These are phyloP conservation scores for Cryphonectria nitschkei DNA, from an alignment of 2,329 filamentous ascomycete species.

Conservation along the genomic window DNA sequence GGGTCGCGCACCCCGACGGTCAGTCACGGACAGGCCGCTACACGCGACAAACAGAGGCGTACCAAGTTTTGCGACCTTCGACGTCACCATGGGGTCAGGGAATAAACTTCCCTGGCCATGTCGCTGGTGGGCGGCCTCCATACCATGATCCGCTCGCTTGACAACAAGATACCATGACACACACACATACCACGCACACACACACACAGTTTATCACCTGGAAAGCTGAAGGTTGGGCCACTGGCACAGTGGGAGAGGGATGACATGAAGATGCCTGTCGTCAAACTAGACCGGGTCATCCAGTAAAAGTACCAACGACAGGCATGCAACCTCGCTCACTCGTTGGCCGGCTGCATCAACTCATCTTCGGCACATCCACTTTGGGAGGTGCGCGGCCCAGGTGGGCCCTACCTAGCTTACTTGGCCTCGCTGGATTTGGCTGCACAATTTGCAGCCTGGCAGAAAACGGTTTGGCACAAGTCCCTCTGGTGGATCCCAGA, in stretches of 20 bases:
- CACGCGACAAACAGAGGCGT: not conserved
- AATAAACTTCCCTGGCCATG: not conserved
- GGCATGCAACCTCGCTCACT: conserved; percentile 6
- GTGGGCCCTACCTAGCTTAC: conserved; percentile 1
- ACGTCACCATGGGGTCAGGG: conserved; percentile 3
- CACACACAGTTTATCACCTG: not conserved
- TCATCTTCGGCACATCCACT: conserved; percentile 8
- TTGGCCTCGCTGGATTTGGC: conserved; percentile 12
- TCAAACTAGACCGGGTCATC: not conserved
- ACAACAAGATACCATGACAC: not conserved
- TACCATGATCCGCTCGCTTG: not conserved
- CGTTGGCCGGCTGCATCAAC: not conserved
- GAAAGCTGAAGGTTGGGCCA: not conserved
- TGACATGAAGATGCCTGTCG: conserved; percentile 13
- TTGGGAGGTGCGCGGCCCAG: conserved; percentile 2
- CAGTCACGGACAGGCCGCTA: not conserved
- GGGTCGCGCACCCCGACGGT: not conserved
- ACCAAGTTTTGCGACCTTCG: not conserved
- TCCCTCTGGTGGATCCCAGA: not conserved
- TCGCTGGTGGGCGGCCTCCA: not conserved
- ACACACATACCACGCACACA: not conserved
- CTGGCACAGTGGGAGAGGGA: not conserved
- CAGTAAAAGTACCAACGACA: conserved; percentile 6
- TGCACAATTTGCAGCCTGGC: conserved; percentile 11
- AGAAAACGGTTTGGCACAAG: conserved; percentile 2